Conservation (phyloP, 2,329 filamentous ascomycete species). For the Lecanicillium sp. region DNA sequence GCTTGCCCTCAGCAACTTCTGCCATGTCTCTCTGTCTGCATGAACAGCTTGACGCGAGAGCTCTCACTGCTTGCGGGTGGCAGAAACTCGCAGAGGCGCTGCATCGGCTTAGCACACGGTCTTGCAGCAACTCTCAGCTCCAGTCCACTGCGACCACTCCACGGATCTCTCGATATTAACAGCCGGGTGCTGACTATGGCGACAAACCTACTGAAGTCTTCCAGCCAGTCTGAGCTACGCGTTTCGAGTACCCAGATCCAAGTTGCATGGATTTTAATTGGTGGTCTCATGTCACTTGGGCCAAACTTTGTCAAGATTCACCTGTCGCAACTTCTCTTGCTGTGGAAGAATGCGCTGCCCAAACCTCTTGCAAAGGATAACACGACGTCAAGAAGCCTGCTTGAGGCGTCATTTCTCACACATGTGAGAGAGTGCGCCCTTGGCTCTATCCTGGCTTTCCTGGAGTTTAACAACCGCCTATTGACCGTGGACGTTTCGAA, state of each 20-base stretch:
- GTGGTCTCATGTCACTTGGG: slow-evolving; percentile 90
- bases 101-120: slow-evolving; percentile 86
- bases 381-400: slow-evolving; percentile 70
- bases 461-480: slow-evolving; percentile 87
- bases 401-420: slow-evolving; percentile 88
- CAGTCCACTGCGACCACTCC: slow-evolving; percentile 78
- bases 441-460: slow-evolving; percentile 83
- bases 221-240: slow-evolving; percentile 81
- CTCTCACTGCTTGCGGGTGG: slow-evolving; percentile 69
- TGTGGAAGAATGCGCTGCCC: slow-evolving; percentile 96
- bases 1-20: slow-evolving; percentile 89
- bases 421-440: slow-evolving; percentile 94
- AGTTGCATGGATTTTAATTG: slow-evolving; percentile 95
- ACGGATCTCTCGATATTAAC: slow-evolving; percentile 93
- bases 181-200: slow-evolving; percentile 87
- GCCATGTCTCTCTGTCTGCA: slow-evolving; percentile 86
- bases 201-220: slow-evolving; percentile 86
- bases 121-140: slow-evolving; percentile 87
- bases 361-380: slow-evolving; percentile 93
- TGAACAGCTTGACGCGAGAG: slow-evolving; percentile 90
- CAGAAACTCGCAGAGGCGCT: slow-evolving; percentile 73
- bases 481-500: slow-evolving; percentile 92
- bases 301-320: slow-evolving; percentile 99
- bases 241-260: slow-evolving; percentile 93
- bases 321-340: slow-evolving; percentile 80